These are phyloP conservation scores for Chlorella sp. DNA, from an alignment of 139 green algal species.

Conservation along the genomic window DNA sequence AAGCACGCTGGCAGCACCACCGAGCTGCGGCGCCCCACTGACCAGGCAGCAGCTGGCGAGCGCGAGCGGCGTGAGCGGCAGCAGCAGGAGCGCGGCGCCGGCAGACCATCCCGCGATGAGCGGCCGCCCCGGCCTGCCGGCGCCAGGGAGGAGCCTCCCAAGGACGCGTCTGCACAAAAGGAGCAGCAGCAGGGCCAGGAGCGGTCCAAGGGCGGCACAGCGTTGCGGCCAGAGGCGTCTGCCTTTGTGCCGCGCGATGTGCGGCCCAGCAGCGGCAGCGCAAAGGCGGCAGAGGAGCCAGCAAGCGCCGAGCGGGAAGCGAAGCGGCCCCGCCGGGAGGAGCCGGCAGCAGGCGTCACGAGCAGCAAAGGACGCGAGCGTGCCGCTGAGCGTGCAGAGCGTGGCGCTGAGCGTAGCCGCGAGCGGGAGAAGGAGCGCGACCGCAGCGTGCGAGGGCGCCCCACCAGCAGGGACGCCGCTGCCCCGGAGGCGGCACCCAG, in stretches of 20 bases:
- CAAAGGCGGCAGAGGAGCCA: conserved; percentile 7
- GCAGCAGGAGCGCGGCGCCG: not conserved
- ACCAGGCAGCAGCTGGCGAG: not conserved
- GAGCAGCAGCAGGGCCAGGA: not conserved
- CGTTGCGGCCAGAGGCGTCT: not conserved
- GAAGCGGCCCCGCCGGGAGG: conserved; percentile 23
- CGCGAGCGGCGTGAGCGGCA: not conserved
- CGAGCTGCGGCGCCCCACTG: not conserved
- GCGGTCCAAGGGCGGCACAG: not conserved
- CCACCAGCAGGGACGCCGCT: not conserved
- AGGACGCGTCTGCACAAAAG: not conserved
- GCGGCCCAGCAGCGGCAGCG: conserved; percentile 15
- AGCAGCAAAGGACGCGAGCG: conserved; percentile 1
- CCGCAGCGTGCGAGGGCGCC: not conserved
- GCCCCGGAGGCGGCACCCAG: not conserved
- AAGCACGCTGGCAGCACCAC: conserved; percentile 33
- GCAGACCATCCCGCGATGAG: not conserved
- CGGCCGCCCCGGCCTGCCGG: not conserved
- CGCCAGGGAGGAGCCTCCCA: not conserved
- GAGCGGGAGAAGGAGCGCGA: not conserved
- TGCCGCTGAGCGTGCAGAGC: not conserved
- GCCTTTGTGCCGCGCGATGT: not conserved
- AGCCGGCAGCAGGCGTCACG: not conserved
- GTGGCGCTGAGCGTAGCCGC: not conserved
- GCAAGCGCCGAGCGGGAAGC: not conserved